phyloP scores from a whole-genome alignment of 306 rosid genomes.

The Castanea sativa region DNA sequence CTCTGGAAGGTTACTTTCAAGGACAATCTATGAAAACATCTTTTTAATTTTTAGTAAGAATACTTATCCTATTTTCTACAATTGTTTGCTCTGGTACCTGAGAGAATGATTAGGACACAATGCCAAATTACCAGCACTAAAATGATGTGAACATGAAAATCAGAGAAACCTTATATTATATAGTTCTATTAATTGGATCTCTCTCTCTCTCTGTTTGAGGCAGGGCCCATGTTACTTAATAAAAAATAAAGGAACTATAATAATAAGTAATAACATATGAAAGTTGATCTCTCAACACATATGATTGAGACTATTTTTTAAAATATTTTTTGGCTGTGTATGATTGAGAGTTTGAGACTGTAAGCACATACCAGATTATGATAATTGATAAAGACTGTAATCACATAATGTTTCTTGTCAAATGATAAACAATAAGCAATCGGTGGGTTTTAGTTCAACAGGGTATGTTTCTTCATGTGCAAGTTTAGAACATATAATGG shows the following conservation, averaged over 20 bases:
- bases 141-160: not conserved
- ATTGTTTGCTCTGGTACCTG: slow-evolving; percentile 5
- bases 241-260: not conserved
- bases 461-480: slow-evolving; percentile 24
- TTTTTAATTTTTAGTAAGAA: too few species aligned
- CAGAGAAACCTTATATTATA: too few species aligned
- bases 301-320: slow-evolving; percentile 6
- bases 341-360: too few species aligned
- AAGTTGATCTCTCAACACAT: slow-evolving; percentile 21
- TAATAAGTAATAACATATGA: not conserved
- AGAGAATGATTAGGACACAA: slow-evolving; percentile 17
- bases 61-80: slow-evolving; percentile 10
- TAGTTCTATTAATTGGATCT: not conserved
- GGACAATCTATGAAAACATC: not conserved
- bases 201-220: not conserved
- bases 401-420: not conserved
- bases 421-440: slow-evolving; percentile 15
- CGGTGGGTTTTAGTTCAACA: slow-evolving; percentile 4
- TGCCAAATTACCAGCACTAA: slow-evolving; percentile 9
- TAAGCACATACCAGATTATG: not conserved
- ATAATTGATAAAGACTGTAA: not conserved
- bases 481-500: not conserved
- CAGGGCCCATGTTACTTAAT: not conserved
- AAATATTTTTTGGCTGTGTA: too few species aligned
- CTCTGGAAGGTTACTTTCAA: not conserved